Evolutionary conservation across 345 rosid species (phyloP), one percentile per base, ranked within the genome.

Genomic region (Arabis hirsuta): DNA sequence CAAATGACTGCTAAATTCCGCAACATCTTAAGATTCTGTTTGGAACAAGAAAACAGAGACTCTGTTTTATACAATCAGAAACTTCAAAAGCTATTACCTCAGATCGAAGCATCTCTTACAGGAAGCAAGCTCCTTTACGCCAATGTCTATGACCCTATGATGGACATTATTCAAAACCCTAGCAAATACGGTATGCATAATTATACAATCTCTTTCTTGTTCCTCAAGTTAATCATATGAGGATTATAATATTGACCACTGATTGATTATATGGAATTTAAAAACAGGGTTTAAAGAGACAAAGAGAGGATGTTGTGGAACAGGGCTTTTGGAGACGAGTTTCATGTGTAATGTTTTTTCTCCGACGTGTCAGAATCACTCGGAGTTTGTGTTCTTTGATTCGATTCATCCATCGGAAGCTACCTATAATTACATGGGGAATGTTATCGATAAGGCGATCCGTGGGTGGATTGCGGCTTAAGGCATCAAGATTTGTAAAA

Each of bases 371-470:
- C 32, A 1, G 14, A 62, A 65, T 34, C 68, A 78, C n/a, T 80
- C 81, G 5, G 62, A 84, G 62, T 81, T 46, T 71, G 0, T 85
- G 26, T 88, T 88, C 79, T 88, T 81, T 72, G 90, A 80, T 42
- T 31, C 76, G 63, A 71, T 84, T 32, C 90, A 87, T 80, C 87
- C 79, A 8, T 67, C 81, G 1, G 72, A 87, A 69, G 66, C 84
- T 48, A 82, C 77, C 3, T 81, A 85, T 22, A 74, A 53, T 27
- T 16, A 52, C 73, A 34, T 74, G 2, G 73, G 55, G 5, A 12
- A 74, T 39, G 8, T 14, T 24, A n/a, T 59, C 9, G 51, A 62
- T 9, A 46, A 22, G 19, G 6, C 31, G 12, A 74, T 74, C 27
- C 77, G 66, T 12, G 10, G 5, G 4, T 16, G 42, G 65, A 6